phyloP scores from a whole-genome alignment of 164 flowering plant species.

The Liquidambar formosana region DNA sequence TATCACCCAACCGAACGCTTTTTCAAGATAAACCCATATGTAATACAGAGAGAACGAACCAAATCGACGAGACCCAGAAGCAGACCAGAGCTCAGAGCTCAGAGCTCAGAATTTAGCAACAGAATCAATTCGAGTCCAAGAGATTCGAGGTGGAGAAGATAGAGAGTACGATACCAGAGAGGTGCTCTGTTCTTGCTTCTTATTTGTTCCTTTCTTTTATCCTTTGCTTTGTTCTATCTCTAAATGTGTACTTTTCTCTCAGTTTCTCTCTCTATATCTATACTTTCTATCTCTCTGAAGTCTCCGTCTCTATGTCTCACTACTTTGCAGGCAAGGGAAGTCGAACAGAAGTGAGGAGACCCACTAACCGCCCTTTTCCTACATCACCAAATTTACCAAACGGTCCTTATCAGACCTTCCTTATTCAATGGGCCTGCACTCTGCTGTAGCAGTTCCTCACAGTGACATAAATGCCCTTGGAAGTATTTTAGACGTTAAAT shows the following conservation, averaged over 20 bases:
- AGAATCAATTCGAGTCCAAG: slow-evolving; percentile 1
- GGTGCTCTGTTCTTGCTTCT: slow-evolving; percentile 1
- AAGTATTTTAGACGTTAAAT: neutral
- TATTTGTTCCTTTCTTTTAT: slow-evolving; percentile 6
- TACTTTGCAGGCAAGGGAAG: slow-evolving; percentile 35
- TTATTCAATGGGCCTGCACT: neutral
- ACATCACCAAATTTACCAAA: slow-evolving; percentile 22
- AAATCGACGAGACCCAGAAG: slow-evolving; percentile 9
- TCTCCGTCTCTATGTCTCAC: slow-evolving; percentile 1
- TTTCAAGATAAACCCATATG: slow-evolving; percentile 18
- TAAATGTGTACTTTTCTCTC: neutral
- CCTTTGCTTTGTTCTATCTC: neutral
- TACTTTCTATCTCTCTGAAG: neutral
- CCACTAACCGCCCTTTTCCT: slow-evolving; percentile 21
- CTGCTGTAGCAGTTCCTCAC: slow-evolving; percentile 1
- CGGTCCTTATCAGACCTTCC: slow-evolving; percentile 9
- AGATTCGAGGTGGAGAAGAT: neutral
- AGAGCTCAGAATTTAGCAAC: neutral
- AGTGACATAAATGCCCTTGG: slow-evolving; percentile 1
- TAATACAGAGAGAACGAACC: neutral
- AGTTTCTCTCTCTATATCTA: slow-evolving; percentile 4
- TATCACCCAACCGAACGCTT: neutral
- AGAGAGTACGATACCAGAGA: slow-evolving; percentile 17
- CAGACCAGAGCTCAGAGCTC: slow-evolving; percentile 6
- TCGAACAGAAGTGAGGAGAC: slow-evolving; percentile 32